These are phyloP conservation scores for Talaromyces sp. DNA, from an alignment of 2,329 filamentous ascomycete genomes.

Conservation along the genomic window DNA sequence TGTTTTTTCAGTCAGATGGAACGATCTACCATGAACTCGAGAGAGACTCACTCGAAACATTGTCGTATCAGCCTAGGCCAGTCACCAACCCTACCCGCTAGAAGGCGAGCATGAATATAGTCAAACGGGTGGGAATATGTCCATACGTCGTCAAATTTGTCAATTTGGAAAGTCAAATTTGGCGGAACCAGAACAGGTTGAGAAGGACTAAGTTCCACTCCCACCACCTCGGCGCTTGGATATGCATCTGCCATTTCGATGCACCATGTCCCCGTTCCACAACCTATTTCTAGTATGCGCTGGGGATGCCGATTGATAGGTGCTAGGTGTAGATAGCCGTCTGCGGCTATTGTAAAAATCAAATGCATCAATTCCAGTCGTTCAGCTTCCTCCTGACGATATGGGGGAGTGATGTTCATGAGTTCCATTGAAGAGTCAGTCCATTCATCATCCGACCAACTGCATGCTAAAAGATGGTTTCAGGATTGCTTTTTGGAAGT, in stretches of 20 bases:
- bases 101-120: conserved; percentile 22
- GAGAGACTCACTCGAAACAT: conserved; percentile 27
- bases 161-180: conserved; percentile 22
- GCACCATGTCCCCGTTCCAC: conserved; percentile 38
- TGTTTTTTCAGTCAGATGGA: background rate
- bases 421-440: background rate
- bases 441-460: conserved; percentile 7
- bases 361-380: conserved; percentile 15
- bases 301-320: conserved; percentile 18
- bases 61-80: conserved; percentile 19
- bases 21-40: background rate
- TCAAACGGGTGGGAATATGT: conserved; percentile 19
- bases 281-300: conserved; percentile 34
- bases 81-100: conserved; percentile 17
- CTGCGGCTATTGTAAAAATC: conserved; percentile 18
- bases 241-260: conserved; percentile 32
- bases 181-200: conserved; percentile 39
- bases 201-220: conserved; percentile 45
- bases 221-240: conserved; percentile 38
- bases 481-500: background rate
- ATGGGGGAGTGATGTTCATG: background rate
- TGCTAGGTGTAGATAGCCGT: conserved; percentile 16
- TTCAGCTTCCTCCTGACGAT: conserved; percentile 18
- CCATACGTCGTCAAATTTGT: conserved; percentile 22
- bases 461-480: background rate